Base-by-base conservation (phyloP, 139 green algal genomes). In the Chlamydomonas incerta region DNA sequence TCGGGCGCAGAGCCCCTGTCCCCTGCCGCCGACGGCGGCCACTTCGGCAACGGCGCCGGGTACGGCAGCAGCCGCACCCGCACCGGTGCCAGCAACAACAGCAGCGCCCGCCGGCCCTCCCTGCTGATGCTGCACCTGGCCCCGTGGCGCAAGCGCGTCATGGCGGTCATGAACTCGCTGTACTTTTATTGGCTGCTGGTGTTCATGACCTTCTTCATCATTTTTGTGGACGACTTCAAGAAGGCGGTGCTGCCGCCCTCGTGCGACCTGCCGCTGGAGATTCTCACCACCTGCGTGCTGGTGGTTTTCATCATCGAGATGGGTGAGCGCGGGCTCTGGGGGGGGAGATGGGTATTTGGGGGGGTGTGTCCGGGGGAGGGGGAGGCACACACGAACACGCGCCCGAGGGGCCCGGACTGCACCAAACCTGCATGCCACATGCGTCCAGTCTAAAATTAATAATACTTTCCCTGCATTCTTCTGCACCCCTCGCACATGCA, bases 191-290 rank as follows among this genome's bases (percentile, higher is more conserved):
- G 65, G 47, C 2, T 87, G 15, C 76, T 94, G 62, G 83, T 89
- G 24, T 23, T 96, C 24, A 76, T 96, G 31, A 95, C 94, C 0
- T 81, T 97, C 28, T 93, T 95, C 85, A 90, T 95, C 29, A 92
- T 98, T n/a, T 96, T 97, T 75, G 87, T 95, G 65, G 94, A 98
- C 66, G 96, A 98, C 83, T 81, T 97, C 37, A 95, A 95, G 37
- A 86, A 96, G 41, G 91, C 93, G 18, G 80, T 74, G 24, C 82
- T 95, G 35, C 90, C 94, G 1, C 90, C 90, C 33, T 55, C 76
- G 1, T 80, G 74, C 11, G 96, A 98, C 82, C 41, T 90, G 31
- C 71, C 83, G 4, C 93, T 97, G 63, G 89, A 94, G 33, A 83
- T 86, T 63, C 80, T 92, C 28, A 93, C 92, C 26, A 87, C 88